Evolutionary conservation across 257 asterid genomes (phyloP), one percentile per base, ranked within the genome.

Genomic region (Capsicum pubescens): DNA sequence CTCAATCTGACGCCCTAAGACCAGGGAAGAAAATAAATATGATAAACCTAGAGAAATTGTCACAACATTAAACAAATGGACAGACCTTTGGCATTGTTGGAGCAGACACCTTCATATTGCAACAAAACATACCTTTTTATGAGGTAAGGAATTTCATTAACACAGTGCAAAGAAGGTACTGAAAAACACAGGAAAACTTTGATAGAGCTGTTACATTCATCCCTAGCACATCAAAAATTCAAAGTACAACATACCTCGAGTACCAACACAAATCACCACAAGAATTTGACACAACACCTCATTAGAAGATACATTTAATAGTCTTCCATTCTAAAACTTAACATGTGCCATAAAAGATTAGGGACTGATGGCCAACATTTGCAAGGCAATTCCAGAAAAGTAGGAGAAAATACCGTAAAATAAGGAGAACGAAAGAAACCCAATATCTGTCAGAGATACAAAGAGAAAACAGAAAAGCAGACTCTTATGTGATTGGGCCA

Each of bases 111-210:
- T 70, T 70, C 19, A 70, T 1, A 42, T 39, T 70, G 56, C 56
- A 42, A 69, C 56, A 69, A 42, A 17, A 39, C 55, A 39, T 32
- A 32, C 46, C 17, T 14, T 67, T 44, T 44, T 35, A 35, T 8
- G 36, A 3, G 76, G 61, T 1, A 10, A 35, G 68, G 21, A 68
- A 14, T 67, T 67, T 35, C 50, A 35, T 35, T 35, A 55, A 55
- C 14, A 15, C 13, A 68, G 77, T 68, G 39, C 21, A 52, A 36
- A 68, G 76, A 36, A 15, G 26, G 77, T 68, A 68, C 77, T 68
- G 76, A 52, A 39, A 68, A 68, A 68, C 39, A 39, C 77, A 68
- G 77, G 4, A 39, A 68, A 68, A 68, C 77, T 7, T 36, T 50
- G 36, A 68, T 7, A 36, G 15, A 68, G 26, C 26, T 68, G 52